Percentiles rank a stretch among this genome's conserved stretches.
Conservation (phyloP, 176 grass and related monocot species). For the Themeda triandra region DNA sequence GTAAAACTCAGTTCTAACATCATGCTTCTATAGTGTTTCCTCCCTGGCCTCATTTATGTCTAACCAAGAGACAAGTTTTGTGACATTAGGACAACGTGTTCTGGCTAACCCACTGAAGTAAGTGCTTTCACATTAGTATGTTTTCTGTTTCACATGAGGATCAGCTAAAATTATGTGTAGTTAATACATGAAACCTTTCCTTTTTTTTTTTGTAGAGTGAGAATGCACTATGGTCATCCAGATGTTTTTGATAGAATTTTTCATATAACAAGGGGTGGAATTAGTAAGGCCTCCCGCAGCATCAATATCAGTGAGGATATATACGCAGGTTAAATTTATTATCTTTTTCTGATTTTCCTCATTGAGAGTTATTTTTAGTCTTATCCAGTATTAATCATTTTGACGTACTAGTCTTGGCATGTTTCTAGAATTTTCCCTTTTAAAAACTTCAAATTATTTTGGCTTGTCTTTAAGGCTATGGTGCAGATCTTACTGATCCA, state of each 20-base stretch:
- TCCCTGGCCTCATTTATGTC: conserved; percentile 95
- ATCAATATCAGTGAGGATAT: conserved; percentile 99
- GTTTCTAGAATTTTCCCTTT: background rate
- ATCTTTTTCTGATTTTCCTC: conserved; percentile 16
- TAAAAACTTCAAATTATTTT: conserved; percentile 4
- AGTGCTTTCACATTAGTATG: conserved; percentile 21
- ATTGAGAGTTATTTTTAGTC: conserved; percentile 6
- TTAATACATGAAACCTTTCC: background rate
- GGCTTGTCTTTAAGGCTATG: background rate
- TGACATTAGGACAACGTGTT: conserved; percentile 93
- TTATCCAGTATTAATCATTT: background rate
- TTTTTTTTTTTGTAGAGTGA: conserved; percentile 53
- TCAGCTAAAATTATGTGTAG: background rate
- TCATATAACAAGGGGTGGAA: conserved; percentile 94
- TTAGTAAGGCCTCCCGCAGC: conserved; percentile 87
- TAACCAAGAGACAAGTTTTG: conserved; percentile 93
- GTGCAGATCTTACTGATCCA: conserved; percentile 6
- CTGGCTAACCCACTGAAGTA: conserved; percentile 91
- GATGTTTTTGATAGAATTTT: conserved; percentile 99
- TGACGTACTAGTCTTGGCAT: background rate
- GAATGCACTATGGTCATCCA: conserved; percentile 97
- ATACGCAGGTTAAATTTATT: conserved; percentile 64
- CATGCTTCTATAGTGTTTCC: conserved; percentile 62
- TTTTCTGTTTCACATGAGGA: background rate
- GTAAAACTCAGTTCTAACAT: conserved; percentile 17